Evolutionary conservation across 345 rosid species (phyloP), one percentile per base, ranked within the genome.

Genomic region (Psidium guajava): DNA sequence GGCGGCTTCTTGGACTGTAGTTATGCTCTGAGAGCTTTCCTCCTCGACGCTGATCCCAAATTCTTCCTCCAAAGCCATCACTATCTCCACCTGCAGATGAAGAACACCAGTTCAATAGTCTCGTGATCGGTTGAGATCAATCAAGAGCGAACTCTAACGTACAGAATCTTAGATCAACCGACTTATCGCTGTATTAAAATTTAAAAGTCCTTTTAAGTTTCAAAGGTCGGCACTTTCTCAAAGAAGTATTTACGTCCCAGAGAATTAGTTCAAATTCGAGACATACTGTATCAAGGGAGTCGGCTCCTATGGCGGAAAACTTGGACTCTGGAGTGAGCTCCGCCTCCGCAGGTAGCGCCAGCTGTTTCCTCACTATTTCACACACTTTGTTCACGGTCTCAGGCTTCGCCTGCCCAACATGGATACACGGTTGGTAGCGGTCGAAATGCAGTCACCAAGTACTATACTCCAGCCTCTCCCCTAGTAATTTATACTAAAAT

Each of bases 201-300:
- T 69, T 16, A 61, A 61, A 69, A 69, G 47, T 21, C 47, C 4
- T 36, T 32, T 36, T 12, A 36, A 69, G 47, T 47, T 69, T 69
- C 44, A 40, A 32, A 69, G 44, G 32, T 69, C 4, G 1, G 1
- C 13, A 32, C 13, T 69, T 8, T 20, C 24, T 18, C 44, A 69
- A 32, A 69, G 24, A 69, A 69, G 32, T 16, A 82, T 53, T 32
- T 25, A 47, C 83, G 54, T 42, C 32, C 3, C 3, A 8, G 50
- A 20, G 12, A 40, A 24, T 28, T 20, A 50, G 36, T 47, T 53
- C 3, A 11, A 52, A 40, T n/a, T 3, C 5, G 42, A 25, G 87
- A 47, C 87, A 28, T 91, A 96, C 99, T 25, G 98, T 95, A 85
- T 96, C 98, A n/a, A 96, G 98, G 40, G 99, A 95, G 89, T 96